Percentiles rank a stretch among this genome's conserved stretches.
Conservation (phyloP, 805 yeast genomes). For the Ascoidea rubescens region DNA sequence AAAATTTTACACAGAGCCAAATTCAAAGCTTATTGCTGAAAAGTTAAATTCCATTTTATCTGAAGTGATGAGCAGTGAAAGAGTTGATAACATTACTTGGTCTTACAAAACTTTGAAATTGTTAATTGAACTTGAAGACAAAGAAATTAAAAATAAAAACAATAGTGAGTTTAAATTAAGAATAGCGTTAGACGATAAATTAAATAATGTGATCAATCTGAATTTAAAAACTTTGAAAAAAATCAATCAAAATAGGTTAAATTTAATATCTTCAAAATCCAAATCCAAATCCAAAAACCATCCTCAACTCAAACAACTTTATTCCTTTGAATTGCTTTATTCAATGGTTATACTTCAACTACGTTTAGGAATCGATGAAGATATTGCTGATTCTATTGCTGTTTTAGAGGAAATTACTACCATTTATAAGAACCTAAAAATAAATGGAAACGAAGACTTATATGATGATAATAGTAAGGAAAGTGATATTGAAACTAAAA, state of each 20-base stretch:
- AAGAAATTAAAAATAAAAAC: constrained; percentile 9
- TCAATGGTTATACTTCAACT: constrained; percentile 62
- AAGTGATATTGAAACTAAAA: background rate
- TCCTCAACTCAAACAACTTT: constrained; percentile 21
- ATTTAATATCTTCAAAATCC: constrained; percentile 13
- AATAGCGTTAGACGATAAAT: constrained; percentile 43
- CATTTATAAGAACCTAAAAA: constrained; percentile 35
- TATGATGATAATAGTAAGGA: background rate
- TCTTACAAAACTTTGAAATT: constrained; percentile 36
- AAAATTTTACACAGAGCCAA: constrained; percentile 11
- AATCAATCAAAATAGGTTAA: constrained; percentile 23
- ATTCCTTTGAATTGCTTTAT: constrained; percentile 62
- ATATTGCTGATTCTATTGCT: constrained; percentile 48
- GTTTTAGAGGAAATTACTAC: constrained; percentile 59
- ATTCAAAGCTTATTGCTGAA: constrained; percentile 36
- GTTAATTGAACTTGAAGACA: constrained; percentile 16
- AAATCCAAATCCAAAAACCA: constrained; percentile 9
- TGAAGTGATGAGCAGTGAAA: constrained; percentile 32
- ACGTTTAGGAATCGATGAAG: constrained; percentile 49
- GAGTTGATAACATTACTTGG: constrained; percentile 42
- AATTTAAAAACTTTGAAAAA: constrained; percentile 34
- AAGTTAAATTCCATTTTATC: constrained; percentile 58
- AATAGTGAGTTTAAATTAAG: constrained; percentile 14
- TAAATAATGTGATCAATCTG: constrained; percentile 31
- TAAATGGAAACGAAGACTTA: constrained; percentile 17